Evolutionary conservation across 805 yeast genomes (phyloP).

Genomic region (Ogataea thermomethanolica): DNA sequence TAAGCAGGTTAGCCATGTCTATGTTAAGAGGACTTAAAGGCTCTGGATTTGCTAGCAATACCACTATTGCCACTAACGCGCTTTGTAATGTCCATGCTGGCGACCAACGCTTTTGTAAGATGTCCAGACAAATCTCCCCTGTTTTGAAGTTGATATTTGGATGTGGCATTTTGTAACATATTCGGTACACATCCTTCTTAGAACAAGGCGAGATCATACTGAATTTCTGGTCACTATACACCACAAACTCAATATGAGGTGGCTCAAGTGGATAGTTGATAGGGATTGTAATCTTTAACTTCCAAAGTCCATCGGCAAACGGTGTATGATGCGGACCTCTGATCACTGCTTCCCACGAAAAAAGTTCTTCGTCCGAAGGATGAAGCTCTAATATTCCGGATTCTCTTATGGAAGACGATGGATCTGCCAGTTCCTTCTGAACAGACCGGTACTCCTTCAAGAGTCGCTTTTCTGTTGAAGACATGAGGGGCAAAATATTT

Average conservation of each 20-base stretch:
- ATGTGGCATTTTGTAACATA: constrained; percentile 39
- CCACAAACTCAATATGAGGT: constrained; percentile 48
- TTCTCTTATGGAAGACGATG: constrained; percentile 20
- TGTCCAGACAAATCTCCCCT: constrained; percentile 72
- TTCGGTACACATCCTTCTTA: not conserved
- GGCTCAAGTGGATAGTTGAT: constrained; percentile 55
- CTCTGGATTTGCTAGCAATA: constrained; percentile 61
- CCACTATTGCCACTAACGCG: constrained; percentile 52
- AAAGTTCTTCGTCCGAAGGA: constrained; percentile 43
- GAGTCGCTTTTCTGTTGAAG: constrained; percentile 32
- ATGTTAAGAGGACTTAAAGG: constrained; percentile 70
- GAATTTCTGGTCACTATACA: constrained; percentile 12
- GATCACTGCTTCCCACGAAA: constrained; percentile 49
- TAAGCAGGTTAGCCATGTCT: constrained; percentile 60
- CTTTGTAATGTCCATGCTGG: constrained; percentile 69
- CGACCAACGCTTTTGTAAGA: constrained; percentile 59
- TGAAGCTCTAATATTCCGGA: constrained; percentile 37
- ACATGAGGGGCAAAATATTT: constrained; percentile 11
- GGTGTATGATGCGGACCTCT: constrained; percentile 52
- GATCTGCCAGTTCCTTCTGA: constrained; percentile 27
- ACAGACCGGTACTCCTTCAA: constrained; percentile 35
- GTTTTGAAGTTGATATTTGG: constrained; percentile 48
- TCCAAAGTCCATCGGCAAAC: constrained; percentile 52
- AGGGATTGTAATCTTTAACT: constrained; percentile 43
- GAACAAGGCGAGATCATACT: constrained; percentile 3